Evolutionary conservation across 495 filamentous ascomycete genomes (phyloP), one percentile per base, ranked within the genome.

Genomic region (Aspergillus mulundensis): DNA sequence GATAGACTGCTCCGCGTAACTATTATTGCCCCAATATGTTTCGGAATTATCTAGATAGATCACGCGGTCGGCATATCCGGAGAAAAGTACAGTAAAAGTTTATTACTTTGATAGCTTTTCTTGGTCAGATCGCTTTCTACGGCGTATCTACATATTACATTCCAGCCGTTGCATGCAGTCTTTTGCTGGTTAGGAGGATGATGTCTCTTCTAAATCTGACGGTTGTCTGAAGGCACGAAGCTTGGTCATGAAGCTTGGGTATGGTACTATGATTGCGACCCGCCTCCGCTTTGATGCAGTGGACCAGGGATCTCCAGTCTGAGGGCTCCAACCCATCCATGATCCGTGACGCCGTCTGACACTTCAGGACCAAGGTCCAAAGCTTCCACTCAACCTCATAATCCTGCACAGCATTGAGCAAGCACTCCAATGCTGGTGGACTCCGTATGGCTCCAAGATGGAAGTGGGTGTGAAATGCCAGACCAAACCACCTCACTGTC

Each of bases 401-500:
- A n/a, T n/a, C n/a, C n/a, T n/a, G n/a, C n/a, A n/a, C n/a, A n/a
- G n/a, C n/a, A n/a, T n/a, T n/a, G n/a, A n/a, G n/a, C n/a, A n/a
- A 42, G 40, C n/a, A 7, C 40, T 5, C 40, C 3, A 8, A 28
- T 8, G 25, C 32, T 14, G 11, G 32, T 36, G 12, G 23, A 32
- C n/a, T n/a, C n/a, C n/a, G n/a, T n/a, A 8, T 38, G 12, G n/a
- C 24, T 48, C 11, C 2, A 23, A 28, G 11, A 25, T 15, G 11
- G 25, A 16, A 25, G 23, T 7, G 15, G 3, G 14, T 11, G 38
- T 21, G 16, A 43, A 15, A 5, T 19, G n/a, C 39, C 39, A 34
- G 47, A 25, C 46, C 46, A 57, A 47, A 50, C 21, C 46, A 18
- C 24, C 21, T 40, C 38, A 14, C 20, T n/a, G 21, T 49, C 16